Percentiles rank a stretch among this genome's conserved stretches.
Evolutionary conservation across 345 rosid species (phyloP).

Genomic region (Ceriops zippeliana): DNA sequence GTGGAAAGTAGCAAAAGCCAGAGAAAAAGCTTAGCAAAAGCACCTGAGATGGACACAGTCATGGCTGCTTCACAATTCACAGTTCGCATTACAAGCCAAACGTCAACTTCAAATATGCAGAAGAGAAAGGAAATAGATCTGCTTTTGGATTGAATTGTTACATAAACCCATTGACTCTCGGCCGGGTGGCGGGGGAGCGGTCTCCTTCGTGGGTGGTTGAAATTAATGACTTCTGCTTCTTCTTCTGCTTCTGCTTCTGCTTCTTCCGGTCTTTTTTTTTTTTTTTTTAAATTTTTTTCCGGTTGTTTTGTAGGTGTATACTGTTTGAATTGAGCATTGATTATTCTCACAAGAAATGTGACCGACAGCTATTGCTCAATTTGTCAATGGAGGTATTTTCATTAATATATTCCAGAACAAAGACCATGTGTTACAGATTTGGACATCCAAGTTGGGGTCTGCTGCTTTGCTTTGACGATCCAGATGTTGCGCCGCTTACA

Average conservation of each 20-base stretch:
- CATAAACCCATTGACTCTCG: no score
- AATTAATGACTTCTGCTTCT: neutral
- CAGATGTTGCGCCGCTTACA: neutral
- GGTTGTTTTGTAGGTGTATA: neutral
- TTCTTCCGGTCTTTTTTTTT: neutral
- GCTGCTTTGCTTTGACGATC: neutral
- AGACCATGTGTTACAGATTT: neutral
- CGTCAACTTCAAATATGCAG: neutral
- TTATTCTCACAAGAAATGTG: neutral
- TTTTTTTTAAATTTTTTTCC: neutral
- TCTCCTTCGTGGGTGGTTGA: neutral
- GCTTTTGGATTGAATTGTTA: no score
- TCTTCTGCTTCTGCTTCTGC: no score
- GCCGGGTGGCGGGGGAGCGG: no score
- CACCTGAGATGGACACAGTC: constrained; percentile 5
- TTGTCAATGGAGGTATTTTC: neutral
- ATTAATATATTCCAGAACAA: neutral
- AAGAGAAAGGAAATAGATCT: no score
- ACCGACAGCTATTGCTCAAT: neutral
- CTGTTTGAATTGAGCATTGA: neutral
- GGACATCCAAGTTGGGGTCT: neutral
- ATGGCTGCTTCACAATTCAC: neutral
- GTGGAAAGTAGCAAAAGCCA: neutral
- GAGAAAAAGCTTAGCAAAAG: neutral
- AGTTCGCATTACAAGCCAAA: neutral